Percentiles rank a stretch among this genome's conserved stretches.
phyloP scores from a whole-genome alignment of 306 rosid species.

The Potentilla sterilis region DNA sequence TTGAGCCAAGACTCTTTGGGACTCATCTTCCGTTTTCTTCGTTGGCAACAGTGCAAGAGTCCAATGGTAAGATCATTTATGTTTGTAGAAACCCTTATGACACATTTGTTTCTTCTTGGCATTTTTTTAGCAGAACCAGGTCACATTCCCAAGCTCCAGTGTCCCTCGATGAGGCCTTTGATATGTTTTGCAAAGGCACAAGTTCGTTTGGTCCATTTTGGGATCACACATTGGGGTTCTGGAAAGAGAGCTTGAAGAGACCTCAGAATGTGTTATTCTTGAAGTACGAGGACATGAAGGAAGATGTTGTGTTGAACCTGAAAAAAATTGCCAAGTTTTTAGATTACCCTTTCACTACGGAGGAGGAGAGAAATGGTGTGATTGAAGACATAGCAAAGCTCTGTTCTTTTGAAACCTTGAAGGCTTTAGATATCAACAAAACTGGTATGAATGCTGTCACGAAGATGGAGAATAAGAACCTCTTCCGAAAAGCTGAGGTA shows the following conservation, averaged over 20 bases:
- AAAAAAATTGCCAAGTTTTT: constrained; percentile 42
- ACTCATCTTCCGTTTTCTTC: constrained; percentile 47
- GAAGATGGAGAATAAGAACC: constrained; percentile 36
- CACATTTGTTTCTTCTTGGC: constrained; percentile 48
- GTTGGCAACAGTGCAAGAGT: constrained; percentile 31
- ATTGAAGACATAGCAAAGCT: constrained; percentile 38
- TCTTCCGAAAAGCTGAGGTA: constrained; percentile 51
- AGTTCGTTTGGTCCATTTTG: too few relatives aligned
- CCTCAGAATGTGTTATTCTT: constrained; percentile 51
- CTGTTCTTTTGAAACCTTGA: constrained; percentile 48
- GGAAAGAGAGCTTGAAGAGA: not conserved
- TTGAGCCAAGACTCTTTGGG: constrained; percentile 46
- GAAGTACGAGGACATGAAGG: constrained; percentile 49
- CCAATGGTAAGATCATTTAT: constrained; percentile 38
- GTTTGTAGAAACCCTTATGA: constrained; percentile 52
- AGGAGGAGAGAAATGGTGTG: constrained; percentile 41
- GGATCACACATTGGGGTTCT: not conserved
- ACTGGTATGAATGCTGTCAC: constrained; percentile 14
- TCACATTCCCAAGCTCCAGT: not conserved
- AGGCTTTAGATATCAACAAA: constrained; percentile 44
- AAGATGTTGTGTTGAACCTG: constrained; percentile 23
- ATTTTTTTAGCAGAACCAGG: constrained; percentile 17
- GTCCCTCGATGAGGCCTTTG: constrained; percentile 45
- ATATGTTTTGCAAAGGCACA: constrained; percentile 39
- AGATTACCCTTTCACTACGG: constrained; percentile 36